Conservation (phyloP, 2,329 filamentous ascomycete genomes). For the Rasamsonia emersonii region DNA sequence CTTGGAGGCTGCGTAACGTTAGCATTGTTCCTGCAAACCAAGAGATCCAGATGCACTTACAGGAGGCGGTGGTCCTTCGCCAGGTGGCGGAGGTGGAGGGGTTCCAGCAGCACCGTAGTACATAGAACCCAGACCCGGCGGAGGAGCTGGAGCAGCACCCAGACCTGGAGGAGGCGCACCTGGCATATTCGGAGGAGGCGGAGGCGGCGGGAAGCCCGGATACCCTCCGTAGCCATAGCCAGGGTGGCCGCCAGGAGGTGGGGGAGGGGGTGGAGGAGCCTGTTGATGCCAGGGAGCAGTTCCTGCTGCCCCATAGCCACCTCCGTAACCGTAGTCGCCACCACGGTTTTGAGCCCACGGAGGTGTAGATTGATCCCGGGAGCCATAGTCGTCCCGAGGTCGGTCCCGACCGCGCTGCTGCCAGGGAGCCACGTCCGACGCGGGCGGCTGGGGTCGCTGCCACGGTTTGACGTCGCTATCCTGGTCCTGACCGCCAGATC, state of each 20-base stretch:
- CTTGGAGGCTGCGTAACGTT: constrained; percentile 36
- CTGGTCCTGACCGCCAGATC: constrained; percentile 57
- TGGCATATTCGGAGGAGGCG: constrained; percentile 37
- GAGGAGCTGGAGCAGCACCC: constrained; percentile 32
- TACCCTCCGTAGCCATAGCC: constrained; percentile 52
- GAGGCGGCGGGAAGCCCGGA: constrained; percentile 36
- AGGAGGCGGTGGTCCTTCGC: constrained; percentile 34
- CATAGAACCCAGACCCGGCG: constrained; percentile 37
- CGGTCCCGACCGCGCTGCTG: constrained; percentile 49
- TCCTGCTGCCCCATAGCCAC: constrained; percentile 37
- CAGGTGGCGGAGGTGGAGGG: constrained; percentile 34
- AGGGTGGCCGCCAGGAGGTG: constrained; percentile 31
- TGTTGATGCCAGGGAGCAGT: constrained; percentile 57
- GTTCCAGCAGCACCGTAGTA: constrained; percentile 28
- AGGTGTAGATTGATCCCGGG: constrained; percentile 28
- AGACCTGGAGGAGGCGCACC: constrained; percentile 45
- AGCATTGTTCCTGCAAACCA: constrained; percentile 8
- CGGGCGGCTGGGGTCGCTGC: constrained; percentile 67
- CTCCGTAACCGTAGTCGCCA: constrained; percentile 29
- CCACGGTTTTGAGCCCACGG: constrained; percentile 36
- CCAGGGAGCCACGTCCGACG: constrained; percentile 76
- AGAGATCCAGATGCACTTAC: constrained; percentile 17
- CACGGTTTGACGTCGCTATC: constrained; percentile 64
- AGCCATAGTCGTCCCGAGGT: constrained; percentile 40
- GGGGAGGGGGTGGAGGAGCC: constrained; percentile 34